phyloP scores from a whole-genome alignment of 148 eudicot species.

The Silene conica region DNA sequence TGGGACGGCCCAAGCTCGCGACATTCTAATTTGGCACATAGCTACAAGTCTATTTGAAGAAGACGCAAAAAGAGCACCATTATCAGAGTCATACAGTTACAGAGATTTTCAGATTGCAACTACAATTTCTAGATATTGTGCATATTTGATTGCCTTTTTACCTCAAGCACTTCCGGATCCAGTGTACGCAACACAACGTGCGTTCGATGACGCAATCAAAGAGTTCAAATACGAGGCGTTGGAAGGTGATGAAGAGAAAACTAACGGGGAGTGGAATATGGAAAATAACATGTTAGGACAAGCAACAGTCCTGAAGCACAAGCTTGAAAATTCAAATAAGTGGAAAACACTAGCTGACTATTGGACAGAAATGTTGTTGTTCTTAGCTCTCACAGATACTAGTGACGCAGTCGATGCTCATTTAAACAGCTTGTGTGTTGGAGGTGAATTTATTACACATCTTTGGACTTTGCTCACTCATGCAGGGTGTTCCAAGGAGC shows the following conservation, averaged over 20 bases:
- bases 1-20: background rate
- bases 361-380: slow-evolving; percentile 13
- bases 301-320: background rate
- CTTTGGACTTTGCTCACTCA: slow-evolving; percentile 12
- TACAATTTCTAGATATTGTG: background rate
- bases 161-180: background rate
- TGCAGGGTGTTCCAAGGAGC: slow-evolving; percentile 6
- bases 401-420: slow-evolving; percentile 6
- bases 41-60: background rate
- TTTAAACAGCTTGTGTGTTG: background rate
- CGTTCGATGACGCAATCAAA: background rate
- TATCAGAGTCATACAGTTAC: too few species aligned
- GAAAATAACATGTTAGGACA: background rate
- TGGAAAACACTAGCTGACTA: slow-evolving; percentile 12
- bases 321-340: background rate
- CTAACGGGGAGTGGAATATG: background rate
- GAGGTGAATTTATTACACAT: slow-evolving; percentile 12
- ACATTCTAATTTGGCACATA: slow-evolving; percentile 2
- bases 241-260: background rate
- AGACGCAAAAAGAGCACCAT: background rate
- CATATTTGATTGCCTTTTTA: background rate
- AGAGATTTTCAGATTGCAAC: background rate
- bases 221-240: background rate
- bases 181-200: background rate
- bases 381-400: slow-evolving; percentile 8